Evolutionary conservation across 495 filamentous ascomycete species (phyloP).

Genomic region (Lentithecium fluviatile): DNA sequence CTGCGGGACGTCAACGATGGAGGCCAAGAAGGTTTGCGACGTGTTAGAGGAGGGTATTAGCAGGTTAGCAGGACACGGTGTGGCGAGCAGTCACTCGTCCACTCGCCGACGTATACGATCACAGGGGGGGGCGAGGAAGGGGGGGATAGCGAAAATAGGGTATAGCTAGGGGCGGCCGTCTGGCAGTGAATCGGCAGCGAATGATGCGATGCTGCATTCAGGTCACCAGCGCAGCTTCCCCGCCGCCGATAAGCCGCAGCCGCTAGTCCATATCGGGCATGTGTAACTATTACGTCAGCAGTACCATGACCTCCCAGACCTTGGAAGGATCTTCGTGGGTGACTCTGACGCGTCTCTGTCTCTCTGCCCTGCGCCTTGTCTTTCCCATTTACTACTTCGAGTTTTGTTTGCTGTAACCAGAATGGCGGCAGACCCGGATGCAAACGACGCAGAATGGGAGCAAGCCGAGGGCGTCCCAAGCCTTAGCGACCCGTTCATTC

Average conservation of each 20-base stretch:
- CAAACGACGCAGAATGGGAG: conserved; percentile 55
- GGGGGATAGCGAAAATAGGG: too few relatives aligned
- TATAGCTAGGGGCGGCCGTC: conserved; percentile 5
- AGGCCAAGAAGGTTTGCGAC: neutral
- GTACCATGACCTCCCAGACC: too few relatives aligned
- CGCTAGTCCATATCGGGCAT: too few relatives aligned
- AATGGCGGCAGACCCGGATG: conserved; percentile 14
- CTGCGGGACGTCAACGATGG: neutral
- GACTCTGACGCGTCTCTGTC: too few relatives aligned
- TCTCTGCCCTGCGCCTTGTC: too few relatives aligned
- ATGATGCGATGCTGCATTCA: conserved; percentile 6
- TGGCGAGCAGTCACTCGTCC: conserved; percentile 25
- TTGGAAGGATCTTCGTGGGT: too few relatives aligned
- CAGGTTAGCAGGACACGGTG: neutral
- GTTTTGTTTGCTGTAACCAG: too few relatives aligned
- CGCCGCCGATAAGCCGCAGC: too few relatives aligned
- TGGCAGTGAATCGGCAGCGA: conserved; percentile 1
- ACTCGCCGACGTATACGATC: conserved; percentile 4
- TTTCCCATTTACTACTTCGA: too few relatives aligned
- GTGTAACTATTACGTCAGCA: too few relatives aligned
- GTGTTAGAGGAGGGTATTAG: neutral
- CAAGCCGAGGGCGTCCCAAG: conserved; percentile 54
- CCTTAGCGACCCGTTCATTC: conserved; percentile 67
- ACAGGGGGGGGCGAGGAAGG: conserved; percentile 5
- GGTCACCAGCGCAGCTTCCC: neutral